These are phyloP conservation scores for Vigna reflexopilosa DNA, from an alignment of 306 rosid genomes.

Conservation along the genomic window DNA sequence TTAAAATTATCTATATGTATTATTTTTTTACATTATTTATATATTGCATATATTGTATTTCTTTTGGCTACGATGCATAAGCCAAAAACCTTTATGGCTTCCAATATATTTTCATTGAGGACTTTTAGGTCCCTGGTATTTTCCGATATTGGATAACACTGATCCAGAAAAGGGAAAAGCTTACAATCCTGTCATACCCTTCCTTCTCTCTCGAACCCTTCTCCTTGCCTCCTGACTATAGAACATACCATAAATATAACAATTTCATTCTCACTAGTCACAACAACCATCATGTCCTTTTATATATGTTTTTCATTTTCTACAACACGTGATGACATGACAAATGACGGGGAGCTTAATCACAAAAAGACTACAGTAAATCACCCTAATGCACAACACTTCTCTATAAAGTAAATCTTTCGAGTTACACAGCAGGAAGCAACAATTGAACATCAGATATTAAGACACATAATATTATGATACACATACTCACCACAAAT, in stretches of 20 bases:
- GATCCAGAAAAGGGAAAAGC: neutral
- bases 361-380: neutral
- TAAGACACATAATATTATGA: neutral
- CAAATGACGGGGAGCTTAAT: constrained; percentile 26
- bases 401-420: constrained; percentile 5
- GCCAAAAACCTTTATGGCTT: too few relatives aligned
- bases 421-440: constrained; percentile 26
- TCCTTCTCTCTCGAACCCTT: neutral
- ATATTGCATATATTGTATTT: too few relatives aligned
- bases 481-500: constrained; percentile 72
- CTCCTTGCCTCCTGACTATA: neutral
- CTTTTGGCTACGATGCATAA: too few relatives aligned
- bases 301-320: neutral
- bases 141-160: too few relatives aligned
- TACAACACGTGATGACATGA: constrained; percentile 24
- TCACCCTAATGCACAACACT: neutral
- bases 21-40: too few relatives aligned
- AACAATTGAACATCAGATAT: constrained; percentile 16
- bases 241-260: constrained; percentile 18
- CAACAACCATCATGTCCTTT: constrained; percentile 14
- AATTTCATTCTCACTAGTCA: constrained; percentile 19
- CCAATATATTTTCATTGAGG: too few relatives aligned
- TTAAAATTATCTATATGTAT: too few relatives aligned
- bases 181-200: neutral
- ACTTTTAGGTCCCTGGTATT: too few relatives aligned